Percentiles rank a stretch among this genome's conserved stretches.
Evolutionary conservation across 1,284 basidiomycete genomes (phyloP).

Genomic region (Ceratobasidium sp.): DNA sequence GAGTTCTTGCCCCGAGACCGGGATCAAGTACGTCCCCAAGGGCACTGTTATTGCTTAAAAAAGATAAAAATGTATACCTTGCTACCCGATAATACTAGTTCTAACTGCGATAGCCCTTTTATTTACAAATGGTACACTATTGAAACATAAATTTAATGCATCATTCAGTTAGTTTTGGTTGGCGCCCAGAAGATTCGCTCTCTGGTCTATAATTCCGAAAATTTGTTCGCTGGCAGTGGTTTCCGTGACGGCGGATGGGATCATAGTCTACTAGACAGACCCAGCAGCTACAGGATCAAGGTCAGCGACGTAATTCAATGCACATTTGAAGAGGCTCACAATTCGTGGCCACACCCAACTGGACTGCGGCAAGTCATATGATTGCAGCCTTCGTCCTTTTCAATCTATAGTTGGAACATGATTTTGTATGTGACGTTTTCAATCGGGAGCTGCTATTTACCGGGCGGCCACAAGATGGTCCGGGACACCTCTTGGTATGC

Average conservation of each 20-base stretch:
- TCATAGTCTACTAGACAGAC: slow-evolving; percentile 18
- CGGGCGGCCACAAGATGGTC: background rate
- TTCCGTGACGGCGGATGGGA: background rate
- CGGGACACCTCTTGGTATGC: background rate
- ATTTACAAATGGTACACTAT: no score
- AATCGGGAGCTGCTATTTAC: background rate
- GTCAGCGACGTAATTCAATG: no score
- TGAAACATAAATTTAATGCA: no score
- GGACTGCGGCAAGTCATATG: slow-evolving; percentile 26
- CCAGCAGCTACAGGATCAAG: slow-evolving; percentile 25
- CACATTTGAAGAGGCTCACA: background rate
- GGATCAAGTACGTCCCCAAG: slow-evolving; percentile 37
- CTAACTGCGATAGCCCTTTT: background rate
- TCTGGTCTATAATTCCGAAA: background rate
- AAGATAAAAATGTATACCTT: background rate
- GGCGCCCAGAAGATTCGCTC: no score
- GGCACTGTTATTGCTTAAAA: slow-evolving; percentile 16
- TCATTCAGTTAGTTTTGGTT: no score
- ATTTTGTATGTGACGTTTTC: background rate
- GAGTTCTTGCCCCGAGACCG: slow-evolving; percentile 32
- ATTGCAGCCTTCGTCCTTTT: slow-evolving; percentile 14
- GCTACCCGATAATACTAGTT: background rate
- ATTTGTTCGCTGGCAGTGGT: background rate
- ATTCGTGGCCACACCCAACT: slow-evolving; percentile 27
- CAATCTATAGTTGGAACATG: background rate